These are phyloP conservation scores for Neoascochyta sp. DNA, from an alignment of 2,329 filamentous ascomycete species.

Conservation along the genomic window DNA sequence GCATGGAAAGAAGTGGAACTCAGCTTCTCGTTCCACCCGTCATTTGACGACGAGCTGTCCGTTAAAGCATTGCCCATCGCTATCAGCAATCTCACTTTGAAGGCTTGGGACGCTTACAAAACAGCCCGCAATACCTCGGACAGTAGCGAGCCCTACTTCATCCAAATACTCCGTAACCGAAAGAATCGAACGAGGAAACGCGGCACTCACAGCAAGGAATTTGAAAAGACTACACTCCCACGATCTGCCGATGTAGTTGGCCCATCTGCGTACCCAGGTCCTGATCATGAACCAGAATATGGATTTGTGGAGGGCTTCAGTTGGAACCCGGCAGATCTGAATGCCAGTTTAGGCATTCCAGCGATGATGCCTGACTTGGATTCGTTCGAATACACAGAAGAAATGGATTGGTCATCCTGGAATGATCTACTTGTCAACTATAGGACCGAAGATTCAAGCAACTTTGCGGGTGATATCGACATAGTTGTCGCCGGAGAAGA, in stretches of 20 bases:
- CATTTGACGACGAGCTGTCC: conserved; percentile 35
- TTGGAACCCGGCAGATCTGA: conserved; percentile 12
- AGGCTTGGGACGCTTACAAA: conserved; percentile 42
- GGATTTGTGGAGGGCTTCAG: too few relatives aligned
- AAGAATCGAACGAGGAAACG: conserved; percentile 2
- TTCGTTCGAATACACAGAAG: conserved; percentile 12
- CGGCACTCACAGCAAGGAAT: too few relatives aligned
- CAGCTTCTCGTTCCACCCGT: conserved; percentile 43
- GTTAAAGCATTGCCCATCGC: conserved; percentile 43
- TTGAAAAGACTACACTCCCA: too few relatives aligned
- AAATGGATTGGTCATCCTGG: conserved; percentile 30
- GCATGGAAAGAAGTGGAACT: conserved; percentile 48
- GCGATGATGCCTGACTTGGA: conserved; percentile 4
- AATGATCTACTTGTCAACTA: conserved; percentile 27
- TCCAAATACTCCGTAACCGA: conserved; percentile 16
- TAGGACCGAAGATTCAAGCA: conserved; percentile 5
- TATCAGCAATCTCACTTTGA: conserved; percentile 42
- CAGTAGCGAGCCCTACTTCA: conserved; percentile 19
- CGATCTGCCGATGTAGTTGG: too few relatives aligned
- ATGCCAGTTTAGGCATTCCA: conserved; percentile 9
- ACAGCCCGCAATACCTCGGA: conserved; percentile 6
- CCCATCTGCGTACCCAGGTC: too few relatives aligned
- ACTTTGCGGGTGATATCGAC: conserved; percentile 1
- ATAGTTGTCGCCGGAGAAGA: too few relatives aligned
- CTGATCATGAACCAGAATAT: too few relatives aligned